phyloP scores from a whole-genome alignment of 75 land plant genomes.

The Pinus albicaulis region DNA sequence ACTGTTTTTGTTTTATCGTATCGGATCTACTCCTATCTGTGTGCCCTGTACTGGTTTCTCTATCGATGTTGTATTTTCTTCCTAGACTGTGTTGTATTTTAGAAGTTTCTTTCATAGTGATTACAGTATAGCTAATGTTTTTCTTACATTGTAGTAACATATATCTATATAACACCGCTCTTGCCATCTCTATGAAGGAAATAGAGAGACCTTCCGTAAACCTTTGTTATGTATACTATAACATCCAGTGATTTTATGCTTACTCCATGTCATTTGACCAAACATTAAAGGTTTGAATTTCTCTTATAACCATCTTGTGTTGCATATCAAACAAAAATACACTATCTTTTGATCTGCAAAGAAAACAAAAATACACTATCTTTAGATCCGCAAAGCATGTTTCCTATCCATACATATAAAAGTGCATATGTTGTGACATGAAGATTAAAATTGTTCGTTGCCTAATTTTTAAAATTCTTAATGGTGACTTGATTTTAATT shows the following conservation, averaged over 20 bases:
- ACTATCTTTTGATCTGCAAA: too few species aligned
- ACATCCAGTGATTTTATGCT: constrained; percentile 67
- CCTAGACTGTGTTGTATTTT: too few species aligned
- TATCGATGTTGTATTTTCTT: too few species aligned
- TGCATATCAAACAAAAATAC: constrained; percentile 49
- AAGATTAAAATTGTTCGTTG: constrained; percentile 47
- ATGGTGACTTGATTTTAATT: constrained; percentile 48
- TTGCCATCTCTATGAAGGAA: constrained; percentile 78
- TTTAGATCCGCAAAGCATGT: background rate
- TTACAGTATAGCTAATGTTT: too few species aligned
- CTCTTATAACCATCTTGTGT: constrained; percentile 66
- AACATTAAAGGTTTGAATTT: constrained; percentile 56
- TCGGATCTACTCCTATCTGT: too few species aligned
- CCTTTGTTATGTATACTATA: constrained; percentile 66
- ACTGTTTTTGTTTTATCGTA: too few species aligned
- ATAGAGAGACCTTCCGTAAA: constrained; percentile 44
- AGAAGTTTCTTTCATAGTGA: too few species aligned
- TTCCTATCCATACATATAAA: constrained; percentile 73
- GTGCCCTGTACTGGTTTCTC: too few species aligned
- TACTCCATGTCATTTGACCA: constrained; percentile 77
- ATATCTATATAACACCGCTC: constrained; percentile 10
- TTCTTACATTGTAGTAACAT: too few species aligned
- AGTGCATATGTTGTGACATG: constrained; percentile 55
- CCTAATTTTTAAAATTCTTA: constrained; percentile 64
- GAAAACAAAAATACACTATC: too few species aligned